Percentiles rank a stretch among this genome's conserved stretches.
These are phyloP conservation scores for Thecaphora frezii DNA, from an alignment of 1,284 basidiomycete species.

Conservation along the genomic window DNA sequence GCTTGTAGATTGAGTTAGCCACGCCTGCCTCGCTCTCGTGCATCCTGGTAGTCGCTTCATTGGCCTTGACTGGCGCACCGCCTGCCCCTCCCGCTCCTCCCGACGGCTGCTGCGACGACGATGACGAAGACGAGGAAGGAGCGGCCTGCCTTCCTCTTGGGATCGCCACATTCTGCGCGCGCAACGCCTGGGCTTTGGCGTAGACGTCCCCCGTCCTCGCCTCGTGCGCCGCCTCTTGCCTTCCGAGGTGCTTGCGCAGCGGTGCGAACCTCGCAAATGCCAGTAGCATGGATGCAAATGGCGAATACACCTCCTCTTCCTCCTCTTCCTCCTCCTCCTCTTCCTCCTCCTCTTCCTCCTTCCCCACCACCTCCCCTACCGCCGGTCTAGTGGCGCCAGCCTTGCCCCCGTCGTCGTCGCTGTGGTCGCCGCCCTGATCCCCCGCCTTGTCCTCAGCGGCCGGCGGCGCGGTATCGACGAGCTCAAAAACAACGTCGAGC, in stretches of 20 bases:
- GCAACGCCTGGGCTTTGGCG: slow-evolving; percentile 11
- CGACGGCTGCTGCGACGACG: not conserved
- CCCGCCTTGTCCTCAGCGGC: not conserved
- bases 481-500: slow-evolving; percentile 22
- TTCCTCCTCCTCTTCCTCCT: slow-evolving; percentile 1
- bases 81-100: not conserved
- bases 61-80: not conserved
- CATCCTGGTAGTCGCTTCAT: not conserved
- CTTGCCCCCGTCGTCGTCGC: not conserved
- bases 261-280: slow-evolving; percentile 24
- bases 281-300: slow-evolving; percentile 13
- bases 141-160: not conserved
- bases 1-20: not conserved
- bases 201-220: slow-evolving; percentile 10
- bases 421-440: not conserved
- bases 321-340: not conserved
- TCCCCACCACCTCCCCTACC: not conserved
- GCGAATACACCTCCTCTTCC: slow-evolving; percentile 7
- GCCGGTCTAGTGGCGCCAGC: not conserved
- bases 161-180: not conserved
- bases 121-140: slow-evolving; percentile 3
- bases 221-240: not conserved
- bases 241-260: slow-evolving; percentile 22
- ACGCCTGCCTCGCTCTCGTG: not conserved
- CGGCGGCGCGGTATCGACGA: slow-evolving; percentile 11